These are phyloP conservation scores for Hymenoscyphus albidus DNA, from an alignment of 2,329 filamentous ascomycete genomes.

Conservation along the genomic window DNA sequence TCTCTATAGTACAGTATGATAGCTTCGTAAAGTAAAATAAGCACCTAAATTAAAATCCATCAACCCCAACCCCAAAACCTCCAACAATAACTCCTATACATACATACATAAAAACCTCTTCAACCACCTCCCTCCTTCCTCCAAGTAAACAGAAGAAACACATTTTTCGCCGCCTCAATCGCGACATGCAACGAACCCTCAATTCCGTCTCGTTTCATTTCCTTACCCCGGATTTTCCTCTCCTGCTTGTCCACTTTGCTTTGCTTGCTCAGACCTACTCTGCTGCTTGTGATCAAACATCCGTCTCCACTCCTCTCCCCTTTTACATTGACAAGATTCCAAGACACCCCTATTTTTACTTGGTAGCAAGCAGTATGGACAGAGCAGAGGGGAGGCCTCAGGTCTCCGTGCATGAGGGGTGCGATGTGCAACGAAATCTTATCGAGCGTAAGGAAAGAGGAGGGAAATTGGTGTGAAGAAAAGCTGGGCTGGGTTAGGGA, in stretches of 20 bases:
- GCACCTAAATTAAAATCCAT: too few relatives aligned
- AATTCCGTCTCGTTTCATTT: too few relatives aligned
- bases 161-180: background rate
- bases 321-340: background rate
- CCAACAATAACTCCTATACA: too few relatives aligned
- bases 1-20: too few relatives aligned
- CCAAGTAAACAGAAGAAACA: background rate
- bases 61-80: too few relatives aligned
- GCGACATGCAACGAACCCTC: background rate
- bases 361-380: background rate
- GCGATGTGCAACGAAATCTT: background rate
- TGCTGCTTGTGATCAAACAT: background rate
- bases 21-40: too few relatives aligned
- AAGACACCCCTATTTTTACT: background rate
- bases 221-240: too few relatives aligned
- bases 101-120: background rate
- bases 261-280: too few relatives aligned
- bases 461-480: too few relatives aligned
- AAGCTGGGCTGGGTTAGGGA: too few relatives aligned
- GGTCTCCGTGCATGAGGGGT: background rate
- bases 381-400: background rate
- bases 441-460: too few relatives aligned
- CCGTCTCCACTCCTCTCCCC: background rate
- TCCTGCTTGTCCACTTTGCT: too few relatives aligned
- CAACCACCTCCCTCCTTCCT: background rate